Base-by-base conservation (phyloP, 2,329 filamentous ascomycete genomes). In the Phialophora tarda region DNA sequence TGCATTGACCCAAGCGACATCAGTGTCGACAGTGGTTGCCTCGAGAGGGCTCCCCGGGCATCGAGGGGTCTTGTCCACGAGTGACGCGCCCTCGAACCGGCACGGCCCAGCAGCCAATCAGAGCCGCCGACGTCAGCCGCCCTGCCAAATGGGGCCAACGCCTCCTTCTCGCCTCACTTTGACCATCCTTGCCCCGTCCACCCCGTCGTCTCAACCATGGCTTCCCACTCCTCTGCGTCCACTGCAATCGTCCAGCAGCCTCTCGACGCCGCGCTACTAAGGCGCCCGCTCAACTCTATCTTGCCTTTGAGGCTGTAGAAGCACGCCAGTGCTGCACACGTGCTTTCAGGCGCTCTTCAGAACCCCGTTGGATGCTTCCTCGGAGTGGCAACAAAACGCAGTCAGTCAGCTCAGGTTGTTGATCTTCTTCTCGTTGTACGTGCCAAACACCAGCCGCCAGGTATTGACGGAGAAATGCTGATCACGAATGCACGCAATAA, bases 131-230 rank as follows among this genome's bases (percentile, higher is more conserved):
- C 24, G 47, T 11, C 47, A 24, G 47, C 47, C 57, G 59, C 59
- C 48, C 59, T 53, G 59, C 59, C 59, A 61, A 61, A 53, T 38
- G 50, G 28, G 24, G 59, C 47, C 47, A 26, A 7, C 47, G 59
- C 59, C 59, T 61, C 24, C 44, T 41, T 44, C 21, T 60, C 59
- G 59, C 59, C 59, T 61, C 59, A 61, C 59, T 61, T 61, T 61
- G 48, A 51, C 8, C 30, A 32, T 48, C 58, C 47, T 28, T 60
- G 58, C 44, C 30, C 41, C n/a, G 50, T 61, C 48, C 51, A 44
- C 44, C 30, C 41, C n/a, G 50, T 61, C 48, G 34, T 53, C 47
- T 53, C 58, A 38, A 51, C 26, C 28, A 30, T 60, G n/a, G 23
- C 26, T 28, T 32, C 41, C 17, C 28, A 51, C 32, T 51, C 28